phyloP scores from a whole-genome alignment of 2,329 filamentous ascomycete species.

The Venturiaceae sp. region DNA sequence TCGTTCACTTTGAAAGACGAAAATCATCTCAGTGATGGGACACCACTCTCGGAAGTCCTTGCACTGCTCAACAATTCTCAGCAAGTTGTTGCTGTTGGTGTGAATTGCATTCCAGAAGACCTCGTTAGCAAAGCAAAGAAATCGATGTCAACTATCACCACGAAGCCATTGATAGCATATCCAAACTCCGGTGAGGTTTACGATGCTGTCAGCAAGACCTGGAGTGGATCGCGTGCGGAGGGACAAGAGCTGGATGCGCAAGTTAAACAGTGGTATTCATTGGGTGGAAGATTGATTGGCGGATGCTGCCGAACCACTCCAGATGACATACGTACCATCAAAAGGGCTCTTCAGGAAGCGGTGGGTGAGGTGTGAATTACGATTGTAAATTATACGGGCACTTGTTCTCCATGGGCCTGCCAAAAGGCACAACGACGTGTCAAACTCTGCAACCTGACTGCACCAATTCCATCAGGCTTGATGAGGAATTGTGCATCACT shows the following conservation, averaged over 20 bases:
- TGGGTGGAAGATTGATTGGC: conserved; percentile 33
- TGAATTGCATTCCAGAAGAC: conserved; percentile 33
- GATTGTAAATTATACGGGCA: too few relatives aligned
- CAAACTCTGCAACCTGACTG: conserved; percentile 29
- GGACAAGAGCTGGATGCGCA: conserved; percentile 17
- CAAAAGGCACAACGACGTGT: conserved; percentile 44
- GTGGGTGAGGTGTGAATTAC: neutral
- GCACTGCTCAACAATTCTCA: conserved; percentile 17
- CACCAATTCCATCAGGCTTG: conserved; percentile 32
- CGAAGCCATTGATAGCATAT: conserved; percentile 28
- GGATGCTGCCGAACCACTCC: conserved; percentile 38
- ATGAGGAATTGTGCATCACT: conserved; percentile 43
- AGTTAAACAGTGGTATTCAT: conserved; percentile 21
- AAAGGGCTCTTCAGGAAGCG: conserved; percentile 13
- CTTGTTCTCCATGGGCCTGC: too few relatives aligned
- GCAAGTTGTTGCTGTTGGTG: conserved; percentile 31
- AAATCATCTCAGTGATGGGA: conserved; percentile 31
- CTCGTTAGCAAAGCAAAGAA: conserved; percentile 23
- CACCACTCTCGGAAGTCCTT: conserved; percentile 23
- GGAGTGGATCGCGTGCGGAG: conserved; percentile 20
- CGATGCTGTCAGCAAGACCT: conserved; percentile 29
- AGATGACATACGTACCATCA: conserved; percentile 26
- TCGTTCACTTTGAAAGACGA: conserved; percentile 29
- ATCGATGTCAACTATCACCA: conserved; percentile 19
- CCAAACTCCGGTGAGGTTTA: conserved; percentile 39